Base-by-base conservation (phyloP, 352 stramenopile species). In the Phytophthora lateralis region DNA sequence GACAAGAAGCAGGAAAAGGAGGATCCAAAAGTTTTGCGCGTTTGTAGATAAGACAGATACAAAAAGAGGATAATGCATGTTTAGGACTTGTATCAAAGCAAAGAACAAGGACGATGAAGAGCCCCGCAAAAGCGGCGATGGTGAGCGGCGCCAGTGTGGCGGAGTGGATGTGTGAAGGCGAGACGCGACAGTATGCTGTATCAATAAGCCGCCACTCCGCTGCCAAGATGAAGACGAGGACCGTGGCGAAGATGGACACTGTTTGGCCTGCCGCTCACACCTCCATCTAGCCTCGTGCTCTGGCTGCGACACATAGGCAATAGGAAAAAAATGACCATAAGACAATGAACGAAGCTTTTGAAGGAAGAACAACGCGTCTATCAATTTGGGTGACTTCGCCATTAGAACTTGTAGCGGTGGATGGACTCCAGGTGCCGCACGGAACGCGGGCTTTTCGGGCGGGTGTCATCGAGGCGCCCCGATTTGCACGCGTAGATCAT, bases 401-500 rank as follows among this genome's bases (percentile, higher is more conserved):
- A 15, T 55, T 42, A 68, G 26, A 44, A 69, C 18, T 79, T 75
- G 66, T 90, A 88, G 26, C 67, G 73, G 14, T 88, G 77, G 49
- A 86, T 90, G 38, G 77, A 86, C 30, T 90, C 81, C 15, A 85
- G 56, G 30, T 88, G 81, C 2, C 65, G 57, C 21, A 86, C 75
- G 1, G 81, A 73, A 1, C 79, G 82, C 29, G 82, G 82, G 24
- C 79, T 91, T 57, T 91, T 89, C 0, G 82, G 79, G 1, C 82
- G 71, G 15, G 79, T 89, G 49, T 91, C 79, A 29, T 91, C 82
- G 5, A 92, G 66, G 3, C 81, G 70, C 12, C 80, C 80, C 0
- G 78, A 89, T 37, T 73, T 75, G 44, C 78, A 90, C 9, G 83
- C 83, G 38, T 90, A 92, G 47, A 90, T 86, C 80, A 92, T 89